These are phyloP conservation scores for Venturiaceae sp. DNA, from an alignment of 2,329 filamentous ascomycete species.

Conservation along the genomic window DNA sequence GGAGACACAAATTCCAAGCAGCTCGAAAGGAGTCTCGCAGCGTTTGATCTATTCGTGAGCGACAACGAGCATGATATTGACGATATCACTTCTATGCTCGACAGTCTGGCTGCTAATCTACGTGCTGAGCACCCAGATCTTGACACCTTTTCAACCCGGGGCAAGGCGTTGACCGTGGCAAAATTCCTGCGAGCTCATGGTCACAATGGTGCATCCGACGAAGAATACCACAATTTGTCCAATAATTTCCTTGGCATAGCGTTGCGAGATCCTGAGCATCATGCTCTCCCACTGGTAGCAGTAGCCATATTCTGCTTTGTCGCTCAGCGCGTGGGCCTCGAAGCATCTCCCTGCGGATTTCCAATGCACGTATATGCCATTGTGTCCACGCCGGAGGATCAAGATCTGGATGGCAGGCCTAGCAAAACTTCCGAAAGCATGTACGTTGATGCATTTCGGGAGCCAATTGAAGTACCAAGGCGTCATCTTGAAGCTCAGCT, in stretches of 20 bases:
- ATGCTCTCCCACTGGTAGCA: constrained; percentile 78
- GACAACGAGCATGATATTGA: constrained; percentile 64
- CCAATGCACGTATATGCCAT: constrained; percentile 80
- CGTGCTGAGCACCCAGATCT: constrained; percentile 43
- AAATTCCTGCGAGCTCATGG: constrained; percentile 59
- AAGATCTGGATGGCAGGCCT: constrained; percentile 26
- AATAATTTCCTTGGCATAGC: constrained; percentile 86
- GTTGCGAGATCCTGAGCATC: constrained; percentile 60
- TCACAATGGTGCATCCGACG: constrained; percentile 60
- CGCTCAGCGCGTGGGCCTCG: constrained; percentile 62
- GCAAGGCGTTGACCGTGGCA: constrained; percentile 59
- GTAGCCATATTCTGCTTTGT: constrained; percentile 78
- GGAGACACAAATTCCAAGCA: constrained; percentile 37
- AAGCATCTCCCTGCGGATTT: constrained; percentile 70
- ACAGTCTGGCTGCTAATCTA: constrained; percentile 52
- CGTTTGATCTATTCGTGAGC: constrained; percentile 84
- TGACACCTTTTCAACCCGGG: constrained; percentile 46
- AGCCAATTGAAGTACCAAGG: constrained; percentile 54
- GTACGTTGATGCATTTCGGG: constrained; percentile 76
- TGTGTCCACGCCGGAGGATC: constrained; percentile 43
- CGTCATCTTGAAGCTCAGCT: constrained; percentile 51
- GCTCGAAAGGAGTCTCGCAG: constrained; percentile 67
- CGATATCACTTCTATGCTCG: constrained; percentile 51
- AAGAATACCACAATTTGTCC: constrained; percentile 64
- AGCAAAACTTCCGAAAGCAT: constrained; percentile 38